These are phyloP conservation scores for Neoboletus subvelutipes DNA, from an alignment of 768 basidiomycete species.

Conservation along the genomic window DNA sequence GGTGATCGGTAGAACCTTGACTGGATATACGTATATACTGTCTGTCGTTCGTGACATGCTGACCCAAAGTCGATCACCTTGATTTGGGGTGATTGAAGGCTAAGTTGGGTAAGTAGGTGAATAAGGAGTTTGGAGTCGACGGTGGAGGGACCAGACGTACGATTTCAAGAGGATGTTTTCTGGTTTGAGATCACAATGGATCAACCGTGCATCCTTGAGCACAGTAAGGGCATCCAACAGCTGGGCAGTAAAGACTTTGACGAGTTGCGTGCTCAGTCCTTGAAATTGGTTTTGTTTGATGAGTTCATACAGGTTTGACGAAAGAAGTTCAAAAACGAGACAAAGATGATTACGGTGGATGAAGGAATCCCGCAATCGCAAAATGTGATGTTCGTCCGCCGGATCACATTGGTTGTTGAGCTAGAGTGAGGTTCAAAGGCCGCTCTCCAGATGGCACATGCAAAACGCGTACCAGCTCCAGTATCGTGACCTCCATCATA, in stretches of 20 bases:
- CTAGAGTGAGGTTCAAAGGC: conserved; percentile 40
- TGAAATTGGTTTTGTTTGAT: conserved; percentile 99
- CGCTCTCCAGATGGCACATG: not conserved
- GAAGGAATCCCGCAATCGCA: conserved; percentile 93
- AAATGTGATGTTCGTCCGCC: conserved; percentile 93
- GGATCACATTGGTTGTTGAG: conserved; percentile 94
- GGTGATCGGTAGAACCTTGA: conserved; percentile 98
- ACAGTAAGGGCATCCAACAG: conserved; percentile 89
- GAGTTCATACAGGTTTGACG: conserved; percentile 96
- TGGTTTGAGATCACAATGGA: conserved; percentile 98
- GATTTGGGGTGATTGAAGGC: conserved; percentile 95
- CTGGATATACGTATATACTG: conserved; percentile 99
- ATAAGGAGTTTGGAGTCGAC: not conserved
- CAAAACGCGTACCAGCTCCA: conserved; percentile 79
- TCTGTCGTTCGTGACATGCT: conserved; percentile 97
- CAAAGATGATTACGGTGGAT: conserved; percentile 96
- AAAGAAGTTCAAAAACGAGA: conserved; percentile 95
- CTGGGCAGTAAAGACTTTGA: conserved; percentile 98
- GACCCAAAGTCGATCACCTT: conserved; percentile 99
- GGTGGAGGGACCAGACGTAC: conserved; percentile 40
- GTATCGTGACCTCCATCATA: conserved; percentile 99
- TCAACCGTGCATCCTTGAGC: conserved; percentile 91
- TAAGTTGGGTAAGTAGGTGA: conserved; percentile 30
- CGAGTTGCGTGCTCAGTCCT: conserved; percentile 92
- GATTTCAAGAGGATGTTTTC: conserved; percentile 98